Evolutionary conservation across 2,329 filamentous ascomycete species (phyloP), one percentile per base, ranked within the genome.

Genomic region (Achaetomium macrosporum): DNA sequence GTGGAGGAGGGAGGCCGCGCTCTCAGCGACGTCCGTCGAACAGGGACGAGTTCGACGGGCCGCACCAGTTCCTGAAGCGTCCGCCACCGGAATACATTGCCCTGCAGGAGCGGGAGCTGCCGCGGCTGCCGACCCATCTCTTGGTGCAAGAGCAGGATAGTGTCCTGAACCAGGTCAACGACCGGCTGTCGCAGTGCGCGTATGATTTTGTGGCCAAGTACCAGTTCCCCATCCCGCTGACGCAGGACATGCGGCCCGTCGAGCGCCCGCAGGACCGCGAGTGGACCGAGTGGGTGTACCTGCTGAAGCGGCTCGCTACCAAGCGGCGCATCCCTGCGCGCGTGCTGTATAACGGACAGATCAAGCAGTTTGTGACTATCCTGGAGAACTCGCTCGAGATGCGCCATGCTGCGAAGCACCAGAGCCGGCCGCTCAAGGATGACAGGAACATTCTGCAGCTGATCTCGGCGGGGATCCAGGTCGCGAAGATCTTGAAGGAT

Each of bases 121-220:
- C 88, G 17, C 84, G 88, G 68, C 81, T 93, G 31, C 89, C 89
- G 43, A 90, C 88, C 63, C 89, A 90, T 67, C 79, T 95, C 46
- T 80, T 88, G 63, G 84, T 89, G 50, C 84, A 90, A 70, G 89
- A 95, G 70, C 89, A 95, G 74, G 88, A 93, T 71, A 81, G 79
- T 65, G 87, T 95, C 62, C 75, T 93, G 53, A 82, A 81, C 52
- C 81, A 85, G 69, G 88, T 93, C 69, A 93, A 93, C 73, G 88
- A 92, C 70, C 81, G 88, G 57, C 76, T 95, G 42, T 90, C 88
- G 20, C 86, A 87, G 68, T 93, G 88, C 68, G 89, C 88, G 31
- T 95, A 87, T 76, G 88, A 95, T 71, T 95, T 95, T 70, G 85
- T 95, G 63, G 89, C 89, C 63, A 90, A 90, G 70, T 93, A 93